phyloP scores from a whole-genome alignment of 805 yeast species.

The Metschnikowia gruessii region DNA sequence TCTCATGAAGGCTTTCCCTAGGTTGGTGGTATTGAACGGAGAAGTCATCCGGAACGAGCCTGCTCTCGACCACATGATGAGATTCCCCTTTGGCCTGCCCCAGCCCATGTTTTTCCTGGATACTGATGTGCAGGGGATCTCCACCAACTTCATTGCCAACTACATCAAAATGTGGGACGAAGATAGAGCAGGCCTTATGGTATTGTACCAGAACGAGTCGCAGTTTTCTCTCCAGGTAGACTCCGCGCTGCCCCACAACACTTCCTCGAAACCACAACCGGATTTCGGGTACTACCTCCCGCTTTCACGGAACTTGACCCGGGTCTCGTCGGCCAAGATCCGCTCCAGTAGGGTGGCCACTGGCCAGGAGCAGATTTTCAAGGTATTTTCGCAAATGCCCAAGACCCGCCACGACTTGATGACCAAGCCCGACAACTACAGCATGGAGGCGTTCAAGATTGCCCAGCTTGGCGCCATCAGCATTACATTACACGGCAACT shows the following conservation, averaged over 20 bases:
- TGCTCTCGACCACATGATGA: conserved; percentile 49
- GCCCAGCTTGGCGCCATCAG: conserved; percentile 75
- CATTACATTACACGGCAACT: conserved; percentile 80
- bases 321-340: conserved; percentile 53
- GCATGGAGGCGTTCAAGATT: conserved; percentile 74
- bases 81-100: conserved; percentile 53
- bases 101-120: conserved; percentile 81
- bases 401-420: conserved; percentile 67
- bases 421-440: conserved; percentile 59
- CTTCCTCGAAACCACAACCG: conserved; percentile 29
- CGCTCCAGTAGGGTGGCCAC: conserved; percentile 56
- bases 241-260: conserved; percentile 57
- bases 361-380: conserved; percentile 68
- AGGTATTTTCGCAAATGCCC: conserved; percentile 69
- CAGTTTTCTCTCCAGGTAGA: conserved; percentile 82
- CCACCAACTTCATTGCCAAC: conserved; percentile 75
- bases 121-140: conserved; percentile 60
- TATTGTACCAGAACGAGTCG: conserved; percentile 76
- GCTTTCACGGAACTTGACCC: conserved; percentile 71
- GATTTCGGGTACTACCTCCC: conserved; percentile 66
- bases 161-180: conserved; percentile 80
- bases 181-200: conserved; percentile 64
- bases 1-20: conserved; percentile 72
- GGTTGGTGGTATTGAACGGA: conserved; percentile 75
- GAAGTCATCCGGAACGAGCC: conserved; percentile 71